Evolutionary conservation across 1,284 basidiomycete genomes (phyloP).

Genomic region (Butyriboletus appendiculatus): DNA sequence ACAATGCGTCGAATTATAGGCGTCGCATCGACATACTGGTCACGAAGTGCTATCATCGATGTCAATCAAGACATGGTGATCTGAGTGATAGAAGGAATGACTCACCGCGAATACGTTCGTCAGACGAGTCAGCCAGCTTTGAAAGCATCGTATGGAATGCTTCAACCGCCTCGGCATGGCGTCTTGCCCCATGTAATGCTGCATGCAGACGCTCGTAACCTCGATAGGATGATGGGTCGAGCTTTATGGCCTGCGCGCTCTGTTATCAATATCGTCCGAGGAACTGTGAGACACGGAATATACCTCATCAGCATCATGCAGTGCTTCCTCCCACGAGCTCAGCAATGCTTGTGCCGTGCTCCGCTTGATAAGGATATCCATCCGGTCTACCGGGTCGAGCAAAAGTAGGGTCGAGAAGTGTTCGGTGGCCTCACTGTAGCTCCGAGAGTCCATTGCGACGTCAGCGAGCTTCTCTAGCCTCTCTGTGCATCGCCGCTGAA

Average conservation of each 20-base stretch:
- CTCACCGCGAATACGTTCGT: background rate
- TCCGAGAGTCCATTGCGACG: background rate
- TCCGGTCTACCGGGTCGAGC: background rate
- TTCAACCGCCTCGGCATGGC: background rate
- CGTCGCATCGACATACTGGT: slow-evolving; percentile 1
- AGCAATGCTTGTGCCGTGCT: background rate
- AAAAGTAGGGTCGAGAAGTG: background rate
- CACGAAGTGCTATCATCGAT: background rate
- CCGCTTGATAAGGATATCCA: background rate
- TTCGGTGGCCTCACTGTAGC: background rate
- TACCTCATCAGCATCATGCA: background rate
- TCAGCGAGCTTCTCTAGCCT: too few relatives aligned
- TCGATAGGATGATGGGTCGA: background rate
- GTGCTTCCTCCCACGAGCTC: background rate
- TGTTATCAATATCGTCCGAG: too few relatives aligned
- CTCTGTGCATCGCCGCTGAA: too few relatives aligned
- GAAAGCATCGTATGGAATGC: background rate
- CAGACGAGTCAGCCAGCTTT: background rate
- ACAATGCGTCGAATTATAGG: background rate
- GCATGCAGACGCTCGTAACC: background rate
- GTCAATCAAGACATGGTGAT: background rate
- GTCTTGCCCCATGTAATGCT: background rate
- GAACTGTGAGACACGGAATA: too few relatives aligned
- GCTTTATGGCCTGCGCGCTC: background rate
- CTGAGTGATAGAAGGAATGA: background rate